These are phyloP conservation scores for Phytophthora pisi DNA, from an alignment of 352 stramenopile species.

Conservation along the genomic window DNA sequence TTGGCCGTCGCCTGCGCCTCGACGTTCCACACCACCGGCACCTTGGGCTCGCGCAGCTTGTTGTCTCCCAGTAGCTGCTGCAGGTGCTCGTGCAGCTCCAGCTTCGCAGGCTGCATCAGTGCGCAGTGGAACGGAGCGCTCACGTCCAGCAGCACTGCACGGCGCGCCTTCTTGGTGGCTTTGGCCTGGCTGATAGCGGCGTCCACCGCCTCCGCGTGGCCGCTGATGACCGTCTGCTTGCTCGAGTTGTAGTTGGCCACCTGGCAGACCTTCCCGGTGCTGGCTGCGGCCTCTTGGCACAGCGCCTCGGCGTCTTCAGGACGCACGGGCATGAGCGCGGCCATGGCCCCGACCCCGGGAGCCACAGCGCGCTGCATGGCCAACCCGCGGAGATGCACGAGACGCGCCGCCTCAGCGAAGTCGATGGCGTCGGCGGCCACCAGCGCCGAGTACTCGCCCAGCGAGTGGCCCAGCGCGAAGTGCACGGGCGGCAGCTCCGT, in stretches of 20 bases:
- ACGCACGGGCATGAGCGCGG: conserved; percentile 74
- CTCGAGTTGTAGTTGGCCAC: conserved; percentile 91
- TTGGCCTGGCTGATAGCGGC: conserved; percentile 64
- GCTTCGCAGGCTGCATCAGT: conserved; percentile 72
- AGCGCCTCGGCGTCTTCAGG: conserved; percentile 57
- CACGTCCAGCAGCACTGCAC: conserved; percentile 76
- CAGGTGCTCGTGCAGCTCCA: conserved; percentile 52
- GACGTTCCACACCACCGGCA: conserved; percentile 88
- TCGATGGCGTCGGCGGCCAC: conserved; percentile 67
- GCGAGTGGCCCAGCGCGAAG: conserved; percentile 78
- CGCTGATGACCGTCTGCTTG: conserved; percentile 89
- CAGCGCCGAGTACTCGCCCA: conserved; percentile 88
- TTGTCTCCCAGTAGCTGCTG: conserved; percentile 30
- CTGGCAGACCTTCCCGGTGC: conserved; percentile 57
- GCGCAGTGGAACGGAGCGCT: conserved; percentile 86
- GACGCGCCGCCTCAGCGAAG: conserved; percentile 68
- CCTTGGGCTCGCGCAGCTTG: conserved; percentile 39
- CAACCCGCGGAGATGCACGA: conserved; percentile 73
- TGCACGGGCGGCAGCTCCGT: conserved; percentile 42
- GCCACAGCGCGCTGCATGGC: conserved; percentile 75
- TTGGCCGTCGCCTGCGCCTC: conserved; percentile 55
- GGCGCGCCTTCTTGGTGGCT: conserved; percentile 68
- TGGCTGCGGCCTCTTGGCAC: conserved; percentile 45
- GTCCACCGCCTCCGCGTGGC: conserved; percentile 53
- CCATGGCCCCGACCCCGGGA: conserved; percentile 67